Percentiles rank a stretch among this genome's conserved stretches.
Evolutionary conservation across 2,329 filamentous ascomycete species (phyloP).

Genomic region (Niveomyces coronatus): DNA sequence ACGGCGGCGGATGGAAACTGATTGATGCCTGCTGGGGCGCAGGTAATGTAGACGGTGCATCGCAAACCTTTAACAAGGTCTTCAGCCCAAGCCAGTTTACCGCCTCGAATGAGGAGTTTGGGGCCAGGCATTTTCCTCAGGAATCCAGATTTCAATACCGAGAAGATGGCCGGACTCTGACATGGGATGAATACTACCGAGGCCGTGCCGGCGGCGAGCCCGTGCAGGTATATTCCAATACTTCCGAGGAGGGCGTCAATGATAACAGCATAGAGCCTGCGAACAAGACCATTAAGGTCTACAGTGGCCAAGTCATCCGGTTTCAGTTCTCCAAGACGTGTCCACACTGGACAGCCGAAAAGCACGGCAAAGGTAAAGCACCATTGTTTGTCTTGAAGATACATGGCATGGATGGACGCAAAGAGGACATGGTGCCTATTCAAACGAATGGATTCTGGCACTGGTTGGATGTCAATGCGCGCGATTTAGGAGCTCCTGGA

Average conservation of each 20-base stretch:
- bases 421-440: slow-evolving; percentile 59
- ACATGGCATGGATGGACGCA: slow-evolving; percentile 54
- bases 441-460: slow-evolving; percentile 71
- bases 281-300: slow-evolving; percentile 44
- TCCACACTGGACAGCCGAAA: slow-evolving; percentile 70
- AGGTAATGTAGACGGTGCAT: slow-evolving; percentile 48
- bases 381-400: slow-evolving; percentile 62
- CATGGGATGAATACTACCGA: slow-evolving; percentile 75
- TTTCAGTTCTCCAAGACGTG: slow-evolving; percentile 77
- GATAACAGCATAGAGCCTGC: slow-evolving; percentile 48
- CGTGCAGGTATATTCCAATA: slow-evolving; percentile 35
- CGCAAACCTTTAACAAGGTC: slow-evolving; percentile 23
- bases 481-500: slow-evolving; percentile 57
- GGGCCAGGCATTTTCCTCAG: slow-evolving; percentile 65
- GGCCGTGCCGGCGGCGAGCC: slow-evolving; percentile 44
- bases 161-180: slow-evolving; percentile 53
- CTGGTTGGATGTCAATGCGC: slow-evolving; percentile 65
- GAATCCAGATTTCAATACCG: slow-evolving; percentile 63
- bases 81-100: slow-evolving; percentile 58
- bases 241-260: slow-evolving; percentile 40
- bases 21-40: slow-evolving; percentile 92
- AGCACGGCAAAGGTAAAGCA: slow-evolving; percentile 52
- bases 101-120: slow-evolving; percentile 67
- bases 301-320: slow-evolving; percentile 47
- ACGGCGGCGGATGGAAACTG: slow-evolving; percentile 82